Evolutionary conservation across 169 alveolate genomes (phyloP).

Genomic region (Plasmodium chabaudi): DNA sequence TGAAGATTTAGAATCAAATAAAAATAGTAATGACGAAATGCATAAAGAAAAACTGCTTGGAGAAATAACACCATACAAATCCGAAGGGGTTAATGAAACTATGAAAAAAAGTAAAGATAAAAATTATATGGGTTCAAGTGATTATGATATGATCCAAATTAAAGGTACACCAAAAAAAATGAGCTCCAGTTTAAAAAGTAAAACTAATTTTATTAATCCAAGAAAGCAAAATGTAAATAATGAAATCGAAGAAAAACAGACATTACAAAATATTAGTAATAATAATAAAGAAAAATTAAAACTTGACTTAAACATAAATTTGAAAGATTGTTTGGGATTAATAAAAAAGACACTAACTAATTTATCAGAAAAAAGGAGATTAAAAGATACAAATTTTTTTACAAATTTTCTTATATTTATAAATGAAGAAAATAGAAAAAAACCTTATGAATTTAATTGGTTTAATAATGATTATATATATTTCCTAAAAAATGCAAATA

Average conservation of each 20-base stretch:
- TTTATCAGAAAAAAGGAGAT: constrained; percentile 32
- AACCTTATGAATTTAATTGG: constrained; percentile 47
- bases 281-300: constrained; percentile 14
- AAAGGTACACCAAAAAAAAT: constrained; percentile 13
- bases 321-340: constrained; percentile 37
- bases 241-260: constrained; percentile 1
- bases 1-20: no score
- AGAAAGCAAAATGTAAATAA: constrained; percentile 47
- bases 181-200: constrained; percentile 8
- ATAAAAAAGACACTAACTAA: constrained; percentile 22
- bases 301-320: constrained; percentile 41
- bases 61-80: constrained; percentile 3
- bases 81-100: constrained; percentile 38
- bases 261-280: neutral
- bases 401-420: constrained; percentile 42
- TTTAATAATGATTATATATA: constrained; percentile 43
- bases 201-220: constrained; percentile 58
- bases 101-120: constrained; percentile 9
- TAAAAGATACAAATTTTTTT: constrained; percentile 23
- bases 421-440: constrained; percentile 39
- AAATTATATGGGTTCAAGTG: neutral
- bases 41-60: no score
- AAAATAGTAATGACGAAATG: no score
- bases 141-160: neutral
- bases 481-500: constrained; percentile 30